A percentile compares a stretch with the other conserved stretches of the same genome.
Evolutionary conservation across 768 basidiomycete species (phyloP).

Genomic region (Dacryopinax primogenitus): DNA sequence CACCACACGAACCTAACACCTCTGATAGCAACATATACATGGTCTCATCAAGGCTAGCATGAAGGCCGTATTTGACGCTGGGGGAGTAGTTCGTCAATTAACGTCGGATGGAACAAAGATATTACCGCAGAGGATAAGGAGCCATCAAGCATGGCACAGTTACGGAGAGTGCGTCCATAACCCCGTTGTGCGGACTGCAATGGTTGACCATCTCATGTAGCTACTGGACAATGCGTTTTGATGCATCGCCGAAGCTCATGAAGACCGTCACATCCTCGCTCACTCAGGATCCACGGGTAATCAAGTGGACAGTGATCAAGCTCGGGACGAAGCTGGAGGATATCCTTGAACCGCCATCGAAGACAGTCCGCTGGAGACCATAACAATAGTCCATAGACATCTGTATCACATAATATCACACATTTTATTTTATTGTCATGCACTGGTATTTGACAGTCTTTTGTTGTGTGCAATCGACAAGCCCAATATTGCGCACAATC

Average conservation of each 20-base stretch:
- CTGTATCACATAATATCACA: no score
- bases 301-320: constrained; percentile 71
- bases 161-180: constrained; percentile 59
- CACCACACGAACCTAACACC: not conserved
- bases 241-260: constrained; percentile 63
- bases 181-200: constrained; percentile 11
- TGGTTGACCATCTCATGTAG: constrained; percentile 29
- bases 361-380: no score
- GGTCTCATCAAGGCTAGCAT: constrained; percentile 60
- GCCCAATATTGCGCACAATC: not conserved
- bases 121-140: constrained; percentile 56
- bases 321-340: constrained; percentile 62
- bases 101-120: constrained; percentile 60
- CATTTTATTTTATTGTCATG: no score
- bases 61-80: constrained; percentile 54
- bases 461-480: no score
- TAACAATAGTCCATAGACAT: no score
- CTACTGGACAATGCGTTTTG: constrained; percentile 86
- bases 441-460: no score
- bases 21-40: constrained; percentile 55
- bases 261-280: constrained; percentile 51
- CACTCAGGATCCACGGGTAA: constrained; percentile 66
- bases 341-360: constrained; percentile 23
- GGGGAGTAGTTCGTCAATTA: constrained; percentile 72
- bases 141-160: constrained; percentile 35